These are phyloP conservation scores for Lipomyces kockii DNA, from an alignment of 805 yeast species.

Conservation along the genomic window DNA sequence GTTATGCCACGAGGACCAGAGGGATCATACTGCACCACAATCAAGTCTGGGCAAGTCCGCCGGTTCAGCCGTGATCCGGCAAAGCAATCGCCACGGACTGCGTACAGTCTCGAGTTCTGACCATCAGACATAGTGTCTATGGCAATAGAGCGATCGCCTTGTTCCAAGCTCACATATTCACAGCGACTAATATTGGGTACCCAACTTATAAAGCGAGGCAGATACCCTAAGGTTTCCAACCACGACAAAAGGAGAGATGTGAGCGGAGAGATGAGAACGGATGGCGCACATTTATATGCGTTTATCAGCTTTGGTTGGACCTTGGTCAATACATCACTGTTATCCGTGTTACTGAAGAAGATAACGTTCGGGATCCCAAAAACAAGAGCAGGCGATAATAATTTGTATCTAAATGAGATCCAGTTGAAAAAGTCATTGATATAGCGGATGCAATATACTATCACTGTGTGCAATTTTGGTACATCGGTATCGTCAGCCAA, in stretches of 20 bases:
- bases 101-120: not conserved
- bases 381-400: not conserved
- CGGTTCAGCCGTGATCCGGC: not conserved
- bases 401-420: not conserved
- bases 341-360: not conserved
- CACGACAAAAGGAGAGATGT: not conserved
- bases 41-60: slow-evolving; percentile 3
- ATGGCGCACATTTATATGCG: slow-evolving; percentile 8
- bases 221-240: not conserved
- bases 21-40: slow-evolving; percentile 1
- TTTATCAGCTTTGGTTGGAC: not conserved
- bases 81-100: not conserved
- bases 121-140: not conserved
- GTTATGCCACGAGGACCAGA: not conserved
- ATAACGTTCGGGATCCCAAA: slow-evolving; percentile 11
- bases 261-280: not conserved
- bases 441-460: not conserved
- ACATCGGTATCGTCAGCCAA: not conserved
- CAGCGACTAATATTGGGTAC: not conserved
- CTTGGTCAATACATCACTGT: not conserved
- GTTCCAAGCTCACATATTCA: slow-evolving; percentile 1
- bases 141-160: not conserved
- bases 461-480: not conserved
- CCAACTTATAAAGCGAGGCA: not conserved
- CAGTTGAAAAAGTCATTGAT: not conserved